Conservation (phyloP, 2,329 filamentous ascomycete species). For the Pseudocercospora eumusae region DNA sequence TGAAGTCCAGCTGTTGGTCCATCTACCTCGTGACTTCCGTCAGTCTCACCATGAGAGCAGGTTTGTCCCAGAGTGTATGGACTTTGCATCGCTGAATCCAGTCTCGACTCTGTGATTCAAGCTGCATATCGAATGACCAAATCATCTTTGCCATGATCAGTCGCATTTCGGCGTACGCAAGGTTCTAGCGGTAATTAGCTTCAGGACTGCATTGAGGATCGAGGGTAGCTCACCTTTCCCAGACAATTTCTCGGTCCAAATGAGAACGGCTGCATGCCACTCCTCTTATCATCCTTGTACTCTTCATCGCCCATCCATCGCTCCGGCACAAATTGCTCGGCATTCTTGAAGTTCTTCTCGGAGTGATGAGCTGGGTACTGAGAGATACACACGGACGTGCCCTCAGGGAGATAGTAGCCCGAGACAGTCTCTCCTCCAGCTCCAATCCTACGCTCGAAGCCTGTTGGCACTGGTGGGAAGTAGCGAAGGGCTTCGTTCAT, state of each 20-base stretch:
- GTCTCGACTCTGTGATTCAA: constrained; percentile 21
- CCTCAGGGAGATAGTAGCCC: constrained; percentile 36
- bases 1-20: constrained; percentile 29
- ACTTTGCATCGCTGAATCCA: constrained; percentile 17
- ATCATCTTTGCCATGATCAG: constrained; percentile 45
- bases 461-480: constrained; percentile 49
- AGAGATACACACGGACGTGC: constrained; percentile 32
- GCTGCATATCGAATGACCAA: constrained; percentile 45
- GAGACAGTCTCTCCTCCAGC: constrained; percentile 33
- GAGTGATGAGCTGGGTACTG: constrained; percentile 31
- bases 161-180: constrained; percentile 44
- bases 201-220: neutral
- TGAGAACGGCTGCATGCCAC: constrained; percentile 37
- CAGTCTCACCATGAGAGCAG: constrained; percentile 28
- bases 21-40: constrained; percentile 24
- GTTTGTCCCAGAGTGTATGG: constrained; percentile 33
- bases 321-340: constrained; percentile 36
- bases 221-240: constrained; percentile 20
- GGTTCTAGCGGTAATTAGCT: constrained; percentile 26
- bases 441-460: constrained; percentile 36
- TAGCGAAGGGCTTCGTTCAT: constrained; percentile 50
- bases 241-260: constrained; percentile 38
- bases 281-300: constrained; percentile 35
- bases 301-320: constrained; percentile 34
- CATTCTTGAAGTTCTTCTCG: constrained; percentile 32